phyloP scores from a whole-genome alignment of 2,329 filamentous ascomycete genomes.

The Myotisia sp. region DNA sequence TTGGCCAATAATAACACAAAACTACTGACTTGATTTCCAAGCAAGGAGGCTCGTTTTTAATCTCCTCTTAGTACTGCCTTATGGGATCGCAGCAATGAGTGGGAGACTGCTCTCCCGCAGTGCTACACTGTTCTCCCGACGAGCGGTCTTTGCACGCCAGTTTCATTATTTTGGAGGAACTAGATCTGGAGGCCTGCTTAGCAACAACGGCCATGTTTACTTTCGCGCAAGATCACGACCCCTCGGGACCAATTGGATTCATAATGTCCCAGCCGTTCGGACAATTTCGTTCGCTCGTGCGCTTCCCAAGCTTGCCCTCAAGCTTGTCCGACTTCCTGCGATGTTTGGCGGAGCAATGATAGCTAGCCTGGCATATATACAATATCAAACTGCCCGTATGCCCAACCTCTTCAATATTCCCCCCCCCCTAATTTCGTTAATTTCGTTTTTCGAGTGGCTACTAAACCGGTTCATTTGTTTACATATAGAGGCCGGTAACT shows the following conservation, averaged over 20 bases:
- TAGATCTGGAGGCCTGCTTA: slow-evolving; percentile 54
- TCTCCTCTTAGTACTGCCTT: not conserved
- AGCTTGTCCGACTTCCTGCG: slow-evolving; percentile 74
- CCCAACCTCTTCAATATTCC: slow-evolving; percentile 16
- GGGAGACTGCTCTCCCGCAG: slow-evolving; percentile 63
- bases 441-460: not conserved
- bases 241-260: slow-evolving; percentile 70
- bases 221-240: slow-evolving; percentile 41
- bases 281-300: slow-evolving; percentile 52
- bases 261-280: slow-evolving; percentile 56
- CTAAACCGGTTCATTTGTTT: slow-evolving; percentile 1
- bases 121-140: slow-evolving; percentile 52
- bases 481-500: slow-evolving; percentile 55
- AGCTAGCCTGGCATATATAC: slow-evolving; percentile 76
- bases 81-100: slow-evolving; percentile 44
- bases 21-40: too few relatives aligned
- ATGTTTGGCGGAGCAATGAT: slow-evolving; percentile 83
- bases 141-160: slow-evolving; percentile 45
- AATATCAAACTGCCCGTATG: slow-evolving; percentile 86
- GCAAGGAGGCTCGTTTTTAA: too few relatives aligned
- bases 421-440: too few relatives aligned
- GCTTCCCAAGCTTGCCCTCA: slow-evolving; percentile 77
- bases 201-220: slow-evolving; percentile 46
- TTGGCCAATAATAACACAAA: too few relatives aligned
- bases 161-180: slow-evolving; percentile 44